Conservation (phyloP, 2,329 filamentous ascomycete species). For the Calonectria multiphialidica region DNA sequence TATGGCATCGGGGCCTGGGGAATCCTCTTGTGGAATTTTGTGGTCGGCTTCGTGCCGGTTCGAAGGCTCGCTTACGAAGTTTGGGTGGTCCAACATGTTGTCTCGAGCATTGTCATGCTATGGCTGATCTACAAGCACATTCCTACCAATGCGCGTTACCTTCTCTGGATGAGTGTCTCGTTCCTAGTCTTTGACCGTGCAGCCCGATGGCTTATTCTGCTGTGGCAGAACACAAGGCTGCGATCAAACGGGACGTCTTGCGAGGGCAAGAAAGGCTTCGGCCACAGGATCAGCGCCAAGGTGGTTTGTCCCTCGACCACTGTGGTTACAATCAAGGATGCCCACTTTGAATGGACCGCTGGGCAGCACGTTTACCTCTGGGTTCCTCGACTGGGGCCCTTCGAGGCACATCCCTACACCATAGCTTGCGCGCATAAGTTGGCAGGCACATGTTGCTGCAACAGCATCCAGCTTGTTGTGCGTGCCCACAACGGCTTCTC, state of each 20-base stretch:
- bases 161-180: constrained; percentile 75
- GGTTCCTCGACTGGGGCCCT: constrained; percentile 65
- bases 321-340: constrained; percentile 69
- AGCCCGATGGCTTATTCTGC: constrained; percentile 60
- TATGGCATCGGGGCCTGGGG: constrained; percentile 77
- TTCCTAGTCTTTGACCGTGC: constrained; percentile 73
- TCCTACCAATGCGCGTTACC: constrained; percentile 68
- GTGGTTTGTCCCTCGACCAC: constrained; percentile 65
- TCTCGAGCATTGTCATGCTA: constrained; percentile 71
- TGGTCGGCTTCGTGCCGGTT: constrained; percentile 73
- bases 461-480: constrained; percentile 70
- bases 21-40: constrained; percentile 73
- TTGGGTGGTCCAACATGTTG: constrained; percentile 76
- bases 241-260: constrained; percentile 56
- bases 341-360: constrained; percentile 69
- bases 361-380: constrained; percentile 73
- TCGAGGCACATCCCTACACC: constrained; percentile 72
- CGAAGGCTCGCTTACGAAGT: constrained; percentile 76
- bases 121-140: constrained; percentile 75
- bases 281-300: constrained; percentile 63
- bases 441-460: constrained; percentile 65
- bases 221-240: constrained; percentile 66
- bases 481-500: constrained; percentile 70
- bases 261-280: constrained; percentile 61
- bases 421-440: constrained; percentile 68